A percentile compares a stretch with the other conserved stretches of the same genome.
Evolutionary conservation across 2,329 filamentous ascomycete genomes (phyloP).

Genomic region (Beauveria varroae): DNA sequence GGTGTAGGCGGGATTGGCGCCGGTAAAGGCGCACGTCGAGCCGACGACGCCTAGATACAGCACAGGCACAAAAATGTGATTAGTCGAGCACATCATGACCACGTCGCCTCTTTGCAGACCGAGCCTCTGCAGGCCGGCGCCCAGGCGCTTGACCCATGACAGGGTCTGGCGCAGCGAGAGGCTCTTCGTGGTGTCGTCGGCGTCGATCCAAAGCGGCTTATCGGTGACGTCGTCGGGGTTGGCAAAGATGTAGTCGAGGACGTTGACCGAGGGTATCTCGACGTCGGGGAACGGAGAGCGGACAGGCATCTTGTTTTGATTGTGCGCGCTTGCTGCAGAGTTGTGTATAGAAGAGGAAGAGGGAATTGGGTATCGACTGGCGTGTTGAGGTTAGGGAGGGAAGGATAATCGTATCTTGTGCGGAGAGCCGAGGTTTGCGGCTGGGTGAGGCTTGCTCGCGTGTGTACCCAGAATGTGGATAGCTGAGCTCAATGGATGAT

Average conservation of each 20-base stretch:
- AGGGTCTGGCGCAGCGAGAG: conserved; percentile 41
- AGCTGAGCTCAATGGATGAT: not conserved
- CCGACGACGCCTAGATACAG: conserved; percentile 47
- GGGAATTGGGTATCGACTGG: not conserved
- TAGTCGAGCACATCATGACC: conserved; percentile 46
- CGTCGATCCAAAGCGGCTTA: conserved; percentile 47
- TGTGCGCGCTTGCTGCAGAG: not conserved
- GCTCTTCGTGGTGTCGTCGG: conserved; percentile 33
- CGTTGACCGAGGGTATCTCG: conserved; percentile 38
- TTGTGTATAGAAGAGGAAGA: not conserved
- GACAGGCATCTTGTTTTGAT: conserved; percentile 28
- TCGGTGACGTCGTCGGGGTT: conserved; percentile 25
- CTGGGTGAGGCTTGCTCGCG: not conserved
- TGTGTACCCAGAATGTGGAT: not conserved
- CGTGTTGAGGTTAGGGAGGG: no score
- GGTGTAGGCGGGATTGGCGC: conserved; percentile 45
- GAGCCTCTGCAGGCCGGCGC: conserved; percentile 37
- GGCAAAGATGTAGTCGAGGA: conserved; percentile 30
- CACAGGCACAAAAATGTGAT: conserved; percentile 48
- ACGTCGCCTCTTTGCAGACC: conserved; percentile 41
- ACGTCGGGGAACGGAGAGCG: conserved; percentile 34
- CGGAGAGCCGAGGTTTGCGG: not conserved
- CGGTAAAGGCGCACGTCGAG: conserved; percentile 45
- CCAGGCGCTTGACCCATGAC: conserved; percentile 44
- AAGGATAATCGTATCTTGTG: not conserved